phyloP scores from a whole-genome alignment of 495 filamentous ascomycete genomes.

The Acidomyces sp. region DNA sequence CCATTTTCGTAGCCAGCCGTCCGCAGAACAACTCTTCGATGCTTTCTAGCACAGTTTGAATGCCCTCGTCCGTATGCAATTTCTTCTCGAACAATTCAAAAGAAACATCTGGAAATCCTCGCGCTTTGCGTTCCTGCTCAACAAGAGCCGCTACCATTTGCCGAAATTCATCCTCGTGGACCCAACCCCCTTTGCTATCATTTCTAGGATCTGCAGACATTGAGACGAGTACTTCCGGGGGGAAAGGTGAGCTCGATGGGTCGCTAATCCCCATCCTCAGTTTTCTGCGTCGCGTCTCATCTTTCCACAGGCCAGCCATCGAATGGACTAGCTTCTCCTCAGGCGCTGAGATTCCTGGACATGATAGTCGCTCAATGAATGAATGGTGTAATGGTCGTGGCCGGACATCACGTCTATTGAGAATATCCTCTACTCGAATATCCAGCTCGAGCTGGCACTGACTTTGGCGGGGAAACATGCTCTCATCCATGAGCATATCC shows the following conservation, averaged over 20 bases:
- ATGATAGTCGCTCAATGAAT: conserved; percentile 56
- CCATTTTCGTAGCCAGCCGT: conserved; percentile 31
- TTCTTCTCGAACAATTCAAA: conserved; percentile 54
- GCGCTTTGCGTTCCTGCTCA: conserved; percentile 44
- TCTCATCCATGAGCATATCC: conserved; percentile 44
- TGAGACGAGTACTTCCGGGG: conserved; percentile 63
- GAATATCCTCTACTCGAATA: conserved; percentile 73
- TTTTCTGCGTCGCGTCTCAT: conserved; percentile 72
- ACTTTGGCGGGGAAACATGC: conserved; percentile 58
- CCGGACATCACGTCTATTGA: conserved; percentile 63
- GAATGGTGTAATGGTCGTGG: conserved; percentile 72
- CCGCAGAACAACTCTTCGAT: conserved; percentile 72
- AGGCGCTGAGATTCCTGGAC: conserved; percentile 38
- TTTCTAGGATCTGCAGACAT: conserved; percentile 73
- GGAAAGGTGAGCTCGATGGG: conserved; percentile 59
- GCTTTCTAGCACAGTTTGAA: conserved; percentile 70
- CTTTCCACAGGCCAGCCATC: conserved; percentile 86
- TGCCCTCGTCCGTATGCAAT: conserved; percentile 33
- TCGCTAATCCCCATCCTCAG: conserved; percentile 47
- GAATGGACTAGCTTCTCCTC: conserved; percentile 80
- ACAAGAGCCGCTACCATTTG: conserved; percentile 48
- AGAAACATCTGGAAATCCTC: conserved; percentile 33
- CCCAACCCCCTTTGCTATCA: conserved; percentile 59
- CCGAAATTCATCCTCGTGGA: conserved; percentile 77
- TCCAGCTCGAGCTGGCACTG: conserved; percentile 84